A percentile compares a stretch with the other conserved stretches of the same genome.
Evolutionary conservation across 768 basidiomycete genomes (phyloP).

Genomic region (Suillus lakei): DNA sequence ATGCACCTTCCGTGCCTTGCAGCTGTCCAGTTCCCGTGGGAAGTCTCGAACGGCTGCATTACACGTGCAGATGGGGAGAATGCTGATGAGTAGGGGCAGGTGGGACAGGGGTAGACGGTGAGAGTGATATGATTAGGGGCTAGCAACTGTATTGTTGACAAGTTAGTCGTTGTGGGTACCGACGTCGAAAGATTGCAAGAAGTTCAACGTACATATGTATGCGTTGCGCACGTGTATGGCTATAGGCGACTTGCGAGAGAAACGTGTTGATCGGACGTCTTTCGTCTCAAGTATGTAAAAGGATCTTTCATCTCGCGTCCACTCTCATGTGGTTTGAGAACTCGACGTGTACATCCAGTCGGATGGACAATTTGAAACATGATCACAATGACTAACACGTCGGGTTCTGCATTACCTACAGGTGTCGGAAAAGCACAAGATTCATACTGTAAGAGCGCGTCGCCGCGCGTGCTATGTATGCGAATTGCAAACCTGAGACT

Average conservation of each 20-base stretch:
- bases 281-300: not conserved
- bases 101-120: too few relatives aligned
- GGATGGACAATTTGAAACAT: not conserved
- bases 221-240: not conserved
- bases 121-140: too few relatives aligned
- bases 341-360: not conserved
- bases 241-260: not conserved
- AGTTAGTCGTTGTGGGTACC: too few relatives aligned
- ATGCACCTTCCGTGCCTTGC: not conserved
- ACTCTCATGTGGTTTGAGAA: not conserved
- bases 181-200: too few relatives aligned
- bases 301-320: not conserved
- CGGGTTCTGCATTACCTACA: not conserved
- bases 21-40: not conserved
- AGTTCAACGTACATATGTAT: too few relatives aligned
- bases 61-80: not conserved
- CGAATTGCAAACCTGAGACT: too few relatives aligned
- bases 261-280: not conserved
- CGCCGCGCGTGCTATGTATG: too few relatives aligned
- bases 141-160: too few relatives aligned
- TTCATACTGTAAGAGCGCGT: too few relatives aligned
- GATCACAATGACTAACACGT: not conserved
- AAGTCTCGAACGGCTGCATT: not conserved
- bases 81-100: too few relatives aligned
- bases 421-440: not conserved